Evolutionary conservation across 108 stramenopile genomes (phyloP).

Genomic region (Cyclotella choctawhatcheeana): DNA sequence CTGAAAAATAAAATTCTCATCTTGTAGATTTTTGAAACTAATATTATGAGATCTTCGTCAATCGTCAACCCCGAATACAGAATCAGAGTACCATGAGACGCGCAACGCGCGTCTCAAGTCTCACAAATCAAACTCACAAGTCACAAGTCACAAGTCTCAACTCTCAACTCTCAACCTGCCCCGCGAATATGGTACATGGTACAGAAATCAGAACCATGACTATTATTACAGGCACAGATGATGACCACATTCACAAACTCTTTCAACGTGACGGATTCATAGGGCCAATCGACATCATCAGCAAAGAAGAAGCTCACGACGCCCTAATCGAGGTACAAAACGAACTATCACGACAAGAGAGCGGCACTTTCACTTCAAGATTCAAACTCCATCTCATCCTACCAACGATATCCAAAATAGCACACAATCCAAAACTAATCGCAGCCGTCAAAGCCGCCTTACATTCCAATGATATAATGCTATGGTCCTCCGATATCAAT

Average conservation of each 20-base stretch:
- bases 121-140: too few species aligned
- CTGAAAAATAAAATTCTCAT: too few species aligned
- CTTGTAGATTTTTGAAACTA: too few species aligned
- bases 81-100: too few species aligned
- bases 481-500: slow-evolving; percentile 59
- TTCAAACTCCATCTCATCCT: slow-evolving; percentile 38
- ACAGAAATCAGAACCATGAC: too few species aligned
- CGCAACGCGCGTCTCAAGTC: too few species aligned
- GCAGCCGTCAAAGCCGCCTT: slow-evolving; percentile 12
- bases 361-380: slow-evolving; percentile 1
- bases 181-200: too few species aligned
- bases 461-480: slow-evolving; percentile 7
- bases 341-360: slow-evolving; percentile 17
- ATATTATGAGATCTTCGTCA: too few species aligned
- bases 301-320: slow-evolving; percentile 6
- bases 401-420: slow-evolving; percentile 22
- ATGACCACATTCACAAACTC: not conserved
- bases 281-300: slow-evolving; percentile 19
- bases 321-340: slow-evolving; percentile 22
- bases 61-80: too few species aligned
- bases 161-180: too few species aligned
- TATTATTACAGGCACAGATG: not conserved
- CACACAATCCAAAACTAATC: slow-evolving; percentile 20
- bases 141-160: too few species aligned
- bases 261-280: slow-evolving; percentile 22